phyloP scores from a whole-genome alignment of 768 basidiomycete genomes.

The Auriscalpium vulgare region DNA sequence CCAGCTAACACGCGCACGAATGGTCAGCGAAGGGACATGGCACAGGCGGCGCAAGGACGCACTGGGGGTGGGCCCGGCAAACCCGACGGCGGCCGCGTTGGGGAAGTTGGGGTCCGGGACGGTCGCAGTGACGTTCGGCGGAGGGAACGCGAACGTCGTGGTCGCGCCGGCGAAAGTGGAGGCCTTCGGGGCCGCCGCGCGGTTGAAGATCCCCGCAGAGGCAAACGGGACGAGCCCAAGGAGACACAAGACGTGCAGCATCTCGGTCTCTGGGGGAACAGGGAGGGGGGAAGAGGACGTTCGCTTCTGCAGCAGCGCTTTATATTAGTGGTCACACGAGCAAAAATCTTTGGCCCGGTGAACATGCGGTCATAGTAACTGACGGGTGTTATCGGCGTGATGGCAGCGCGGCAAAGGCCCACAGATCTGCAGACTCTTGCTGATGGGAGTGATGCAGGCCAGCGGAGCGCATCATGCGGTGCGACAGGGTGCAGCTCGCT shows the following conservation, averaged over 20 bases:
- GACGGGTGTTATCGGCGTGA: too few relatives aligned
- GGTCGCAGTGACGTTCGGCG: constrained; percentile 27
- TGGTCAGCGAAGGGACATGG: not conserved
- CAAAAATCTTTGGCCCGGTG: too few relatives aligned
- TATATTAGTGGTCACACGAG: too few relatives aligned
- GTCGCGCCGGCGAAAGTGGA: constrained; percentile 39
- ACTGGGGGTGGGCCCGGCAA: constrained; percentile 43
- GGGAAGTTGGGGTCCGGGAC: constrained; percentile 31
- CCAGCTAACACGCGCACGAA: constrained; percentile 14
- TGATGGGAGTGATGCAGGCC: too few relatives aligned
- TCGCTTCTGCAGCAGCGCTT: too few relatives aligned
- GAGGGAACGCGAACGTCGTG: constrained; percentile 34
- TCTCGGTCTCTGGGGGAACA: not conserved
- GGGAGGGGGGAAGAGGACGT: too few relatives aligned
- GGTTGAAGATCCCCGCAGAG: not conserved
- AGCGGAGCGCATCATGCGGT: too few relatives aligned
- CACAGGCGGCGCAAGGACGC: constrained; percentile 5
- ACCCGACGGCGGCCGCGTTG: constrained; percentile 34
- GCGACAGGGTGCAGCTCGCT: too few relatives aligned
- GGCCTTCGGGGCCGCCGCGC: constrained; percentile 6
- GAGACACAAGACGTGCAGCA: constrained; percentile 3
- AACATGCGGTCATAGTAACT: too few relatives aligned
- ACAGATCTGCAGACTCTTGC: too few relatives aligned
- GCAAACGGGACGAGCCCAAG: constrained; percentile 1
- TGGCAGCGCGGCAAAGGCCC: too few relatives aligned